Evolutionary conservation across 2,329 filamentous ascomycete genomes (phyloP).

Genomic region (Curvularia eragrostidis): DNA sequence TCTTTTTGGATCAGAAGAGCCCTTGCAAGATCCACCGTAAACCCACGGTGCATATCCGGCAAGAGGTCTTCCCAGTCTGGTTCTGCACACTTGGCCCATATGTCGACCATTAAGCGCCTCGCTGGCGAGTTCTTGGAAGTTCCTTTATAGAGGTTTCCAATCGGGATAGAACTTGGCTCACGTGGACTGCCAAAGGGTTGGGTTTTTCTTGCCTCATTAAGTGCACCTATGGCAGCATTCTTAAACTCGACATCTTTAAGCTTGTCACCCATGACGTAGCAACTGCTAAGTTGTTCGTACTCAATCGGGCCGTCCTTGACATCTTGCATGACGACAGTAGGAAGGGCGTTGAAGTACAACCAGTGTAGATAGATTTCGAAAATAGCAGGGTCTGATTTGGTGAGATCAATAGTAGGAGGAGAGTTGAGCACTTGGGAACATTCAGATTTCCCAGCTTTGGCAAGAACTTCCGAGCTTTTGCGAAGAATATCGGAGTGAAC

Average conservation of each 20-base stretch:
- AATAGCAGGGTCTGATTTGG: background rate
- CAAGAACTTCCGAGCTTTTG: constrained; percentile 1
- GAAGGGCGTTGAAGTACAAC: background rate
- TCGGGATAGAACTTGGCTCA: too few relatives aligned
- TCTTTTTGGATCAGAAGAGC: background rate
- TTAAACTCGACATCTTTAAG: background rate
- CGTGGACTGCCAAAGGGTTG: too few relatives aligned
- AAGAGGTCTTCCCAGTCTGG: background rate
- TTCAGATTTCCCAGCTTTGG: background rate
- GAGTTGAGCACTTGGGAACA: background rate
- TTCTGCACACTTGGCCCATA: background rate
- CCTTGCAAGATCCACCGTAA: background rate
- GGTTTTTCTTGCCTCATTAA: background rate
- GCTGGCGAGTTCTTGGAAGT: background rate
- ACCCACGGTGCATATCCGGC: background rate
- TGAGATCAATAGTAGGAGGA: background rate
- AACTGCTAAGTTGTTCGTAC: background rate
- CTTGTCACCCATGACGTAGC: background rate
- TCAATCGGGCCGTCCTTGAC: background rate
- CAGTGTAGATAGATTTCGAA: background rate
- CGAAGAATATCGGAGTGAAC: background rate
- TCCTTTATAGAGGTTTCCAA: background rate
- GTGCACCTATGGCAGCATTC: background rate
- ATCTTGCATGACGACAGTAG: too few relatives aligned
- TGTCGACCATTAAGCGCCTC: background rate